Conservation (phyloP, 345 rosid species). For the Microcos paniculata region DNA sequence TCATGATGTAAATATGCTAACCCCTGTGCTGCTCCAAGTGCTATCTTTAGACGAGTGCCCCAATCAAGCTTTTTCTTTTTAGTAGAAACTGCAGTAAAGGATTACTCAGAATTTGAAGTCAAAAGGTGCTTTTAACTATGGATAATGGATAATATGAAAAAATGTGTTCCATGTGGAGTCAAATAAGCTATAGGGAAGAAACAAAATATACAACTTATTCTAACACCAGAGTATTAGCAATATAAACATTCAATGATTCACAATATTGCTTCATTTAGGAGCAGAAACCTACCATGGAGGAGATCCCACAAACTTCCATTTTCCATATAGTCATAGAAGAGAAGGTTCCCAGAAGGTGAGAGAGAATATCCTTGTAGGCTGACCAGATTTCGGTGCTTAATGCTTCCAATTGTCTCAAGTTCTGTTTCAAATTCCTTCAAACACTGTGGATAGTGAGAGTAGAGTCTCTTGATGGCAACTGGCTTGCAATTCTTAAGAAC, state of each 20-base stretch:
- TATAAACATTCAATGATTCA: neutral
- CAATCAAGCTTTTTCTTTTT: conserved; percentile 87
- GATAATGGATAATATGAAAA: too few relatives aligned
- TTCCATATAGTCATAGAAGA: conserved; percentile 96
- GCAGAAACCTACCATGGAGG: conserved; percentile 65
- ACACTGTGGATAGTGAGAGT: conserved; percentile 77
- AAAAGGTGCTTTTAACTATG: neutral
- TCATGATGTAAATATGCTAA: conserved; percentile 91
- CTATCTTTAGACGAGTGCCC: conserved; percentile 78
- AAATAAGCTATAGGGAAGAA: neutral
- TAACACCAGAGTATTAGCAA: neutral
- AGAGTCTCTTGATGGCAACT: conserved; percentile 88
- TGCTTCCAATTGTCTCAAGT: conserved; percentile 83
- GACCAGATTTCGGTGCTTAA: conserved; percentile 92
- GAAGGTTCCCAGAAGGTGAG: conserved; percentile 78
- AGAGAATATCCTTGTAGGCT: conserved; percentile 88
- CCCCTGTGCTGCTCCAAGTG: conserved; percentile 94
- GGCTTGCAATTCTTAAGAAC: conserved; percentile 94
- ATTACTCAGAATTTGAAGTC: neutral
- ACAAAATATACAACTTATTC: neutral
- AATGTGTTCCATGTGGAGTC: too few relatives aligned
- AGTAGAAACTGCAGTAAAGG: conserved; percentile 49
- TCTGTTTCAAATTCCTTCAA: conserved; percentile 92
- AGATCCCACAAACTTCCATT: conserved; percentile 98
- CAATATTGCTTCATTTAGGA: neutral